Conservation (phyloP, 345 rosid species). For the Limnanthes douglasii region DNA sequence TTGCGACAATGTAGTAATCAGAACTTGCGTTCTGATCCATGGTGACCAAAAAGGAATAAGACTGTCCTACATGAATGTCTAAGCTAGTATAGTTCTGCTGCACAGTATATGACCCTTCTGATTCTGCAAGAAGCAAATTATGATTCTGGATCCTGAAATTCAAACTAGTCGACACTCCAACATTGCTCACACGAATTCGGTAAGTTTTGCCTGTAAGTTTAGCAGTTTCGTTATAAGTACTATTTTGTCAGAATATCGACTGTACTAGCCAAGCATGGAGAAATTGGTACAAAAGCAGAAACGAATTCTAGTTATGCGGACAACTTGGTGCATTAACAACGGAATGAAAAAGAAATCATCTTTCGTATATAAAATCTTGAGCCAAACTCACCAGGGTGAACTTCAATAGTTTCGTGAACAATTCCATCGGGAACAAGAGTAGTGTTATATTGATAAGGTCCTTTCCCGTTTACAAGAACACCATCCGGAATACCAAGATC, state of each 20-base stretch:
- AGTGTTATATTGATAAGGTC: conserved; percentile 75
- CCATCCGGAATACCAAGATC: conserved; percentile 96
- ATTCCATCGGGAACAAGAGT: conserved; percentile 78
- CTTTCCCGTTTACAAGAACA: conserved; percentile 94
- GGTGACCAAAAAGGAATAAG: conserved; percentile 80
- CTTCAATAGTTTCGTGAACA: conserved; percentile 59
- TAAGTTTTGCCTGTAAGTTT: conserved; percentile 65
- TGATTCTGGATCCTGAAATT: conserved; percentile 96
- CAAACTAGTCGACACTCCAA: conserved; percentile 80
- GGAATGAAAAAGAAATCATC: background rate
- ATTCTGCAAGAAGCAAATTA: conserved; percentile 76
- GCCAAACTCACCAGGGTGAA: conserved; percentile 68
- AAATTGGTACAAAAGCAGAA: background rate
- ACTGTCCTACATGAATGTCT: conserved; percentile 94
- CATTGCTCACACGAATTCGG: conserved; percentile 83
- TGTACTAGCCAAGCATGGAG: background rate
- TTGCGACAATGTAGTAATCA: conserved; percentile 97
- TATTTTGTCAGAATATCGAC: no score
- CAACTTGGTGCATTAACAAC: background rate
- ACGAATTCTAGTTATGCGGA: background rate
- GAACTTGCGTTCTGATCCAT: conserved; percentile 95
- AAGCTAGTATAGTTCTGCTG: conserved; percentile 96
- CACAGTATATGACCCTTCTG: conserved; percentile 93
- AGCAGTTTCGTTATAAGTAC: conserved; percentile 1
- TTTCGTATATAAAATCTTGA: background rate